Evolutionary conservation across 495 filamentous ascomycete genomes (phyloP), one percentile per base, ranked within the genome.

Genomic region (Xylaria palmicola): DNA sequence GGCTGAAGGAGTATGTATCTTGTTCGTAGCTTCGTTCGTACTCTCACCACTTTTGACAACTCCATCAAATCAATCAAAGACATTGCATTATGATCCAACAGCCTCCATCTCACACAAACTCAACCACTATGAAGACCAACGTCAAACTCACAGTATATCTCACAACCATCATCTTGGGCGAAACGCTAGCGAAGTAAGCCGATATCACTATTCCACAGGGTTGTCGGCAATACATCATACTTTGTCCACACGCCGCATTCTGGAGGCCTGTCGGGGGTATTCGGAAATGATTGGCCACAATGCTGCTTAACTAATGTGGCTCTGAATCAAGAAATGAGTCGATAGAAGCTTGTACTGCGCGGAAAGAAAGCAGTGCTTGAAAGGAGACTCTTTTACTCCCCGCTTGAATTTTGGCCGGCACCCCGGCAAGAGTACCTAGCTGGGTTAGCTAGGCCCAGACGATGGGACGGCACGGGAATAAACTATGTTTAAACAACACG

Each of bases 121-220:
- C 30, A 7, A 26, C 20, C 39, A 44, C 39, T 15, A 59, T 59
- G 56, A 59, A 59, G 22, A 37, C 56, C 34, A 59, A 59, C 27
- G 49, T 59, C 22, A 59, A 59, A 39, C 41, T 59, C 7, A 59
- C 43, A 12, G 32, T 49, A 49, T 59, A 59, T 7, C 56, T 49
- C 4, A 59, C 41, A 1, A 59, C 56, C 13, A 13, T 6, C 20
- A 59, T 49, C 19, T 29, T 59, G 43, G 20, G 30, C 56, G 43
- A 49, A 49, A n/a, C 43, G 20, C 56, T 59, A 5, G 43, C 56
- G 7, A 26, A 49, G 12, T n/a, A 30, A n/a, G 0, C 39, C 12
- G 43, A 20, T 8, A 20, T 19, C 7, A 9, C 19, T n/a, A 29
- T 12, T 34, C 43, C 4, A 30, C 27, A 1, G 53, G 39, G 12